Percentiles rank a stretch among this genome's conserved stretches.
These are phyloP conservation scores for Phytomonas francai DNA, from an alignment of 208 protist species.

Conservation along the genomic window DNA sequence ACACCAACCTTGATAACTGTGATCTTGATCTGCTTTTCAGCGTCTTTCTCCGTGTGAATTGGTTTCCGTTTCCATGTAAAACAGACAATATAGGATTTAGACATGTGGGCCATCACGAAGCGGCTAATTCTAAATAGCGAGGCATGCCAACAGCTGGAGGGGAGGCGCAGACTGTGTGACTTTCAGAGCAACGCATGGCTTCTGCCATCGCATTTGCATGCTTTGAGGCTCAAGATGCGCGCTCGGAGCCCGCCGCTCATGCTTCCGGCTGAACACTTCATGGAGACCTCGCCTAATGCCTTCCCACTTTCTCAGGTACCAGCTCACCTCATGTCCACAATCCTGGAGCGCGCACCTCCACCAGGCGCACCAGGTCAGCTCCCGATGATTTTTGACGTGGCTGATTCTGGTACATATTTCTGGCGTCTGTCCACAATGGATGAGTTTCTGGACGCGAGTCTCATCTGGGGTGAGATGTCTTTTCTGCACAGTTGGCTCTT, in stretches of 20 bases:
- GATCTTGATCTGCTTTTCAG: background rate
- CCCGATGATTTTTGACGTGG: slow-evolving; percentile 16
- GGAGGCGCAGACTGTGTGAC: slow-evolving; percentile 9
- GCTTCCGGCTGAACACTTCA: slow-evolving; percentile 14
- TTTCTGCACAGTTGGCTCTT: slow-evolving; percentile 9
- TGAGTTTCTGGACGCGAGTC: slow-evolving; percentile 35
- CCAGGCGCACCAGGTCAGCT: slow-evolving; percentile 8
- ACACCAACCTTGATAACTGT: background rate
- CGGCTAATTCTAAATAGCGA: slow-evolving; percentile 18
- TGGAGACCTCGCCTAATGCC: slow-evolving; percentile 12
- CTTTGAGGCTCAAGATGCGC: slow-evolving; percentile 18
- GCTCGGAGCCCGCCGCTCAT: slow-evolving; percentile 14
- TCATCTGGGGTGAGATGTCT: slow-evolving; percentile 7
- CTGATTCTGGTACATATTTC: background rate
- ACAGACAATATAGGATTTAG: background rate
- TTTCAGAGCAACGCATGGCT: slow-evolving; percentile 40
- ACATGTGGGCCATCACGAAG: slow-evolving; percentile 37
- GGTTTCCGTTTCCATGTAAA: background rate
- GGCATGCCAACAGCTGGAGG: slow-evolving; percentile 14
- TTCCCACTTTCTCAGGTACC: slow-evolving; percentile 22
- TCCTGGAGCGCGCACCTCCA: slow-evolving; percentile 15
- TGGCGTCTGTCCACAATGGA: slow-evolving; percentile 21
- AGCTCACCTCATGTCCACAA: background rate
- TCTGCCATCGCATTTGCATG: slow-evolving; percentile 20
- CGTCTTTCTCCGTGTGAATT: slow-evolving; percentile 1